phyloP scores from a whole-genome alignment of 192 early-diverging fungal genomes.

The Coemansia sp. region DNA sequence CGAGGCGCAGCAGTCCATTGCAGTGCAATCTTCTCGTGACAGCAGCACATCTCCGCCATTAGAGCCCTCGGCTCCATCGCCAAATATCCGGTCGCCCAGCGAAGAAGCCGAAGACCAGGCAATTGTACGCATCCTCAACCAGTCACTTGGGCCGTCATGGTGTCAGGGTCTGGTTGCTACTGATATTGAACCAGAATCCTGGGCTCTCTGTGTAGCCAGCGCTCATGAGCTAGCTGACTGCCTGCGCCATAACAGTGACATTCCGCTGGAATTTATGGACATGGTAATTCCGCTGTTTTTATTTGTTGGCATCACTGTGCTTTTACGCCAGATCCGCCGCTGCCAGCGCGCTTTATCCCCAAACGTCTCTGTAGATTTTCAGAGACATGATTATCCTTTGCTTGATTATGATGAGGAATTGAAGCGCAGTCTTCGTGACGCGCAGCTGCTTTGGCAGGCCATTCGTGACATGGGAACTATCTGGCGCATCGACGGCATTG shows the following conservation, averaged over 20 bases:
- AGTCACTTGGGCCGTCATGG: slow-evolving; percentile 22
- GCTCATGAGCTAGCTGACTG: slow-evolving; percentile 17
- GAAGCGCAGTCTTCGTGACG: slow-evolving; percentile 10
- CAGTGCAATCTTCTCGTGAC: neutral
- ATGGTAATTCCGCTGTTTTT: slow-evolving; percentile 21
- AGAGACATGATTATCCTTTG: neutral
- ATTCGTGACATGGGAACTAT: slow-evolving; percentile 13
- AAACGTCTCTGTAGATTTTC: neutral
- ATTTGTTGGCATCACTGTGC: slow-evolving; percentile 22
- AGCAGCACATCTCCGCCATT: slow-evolving; percentile 6
- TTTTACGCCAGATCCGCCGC: slow-evolving; percentile 24
- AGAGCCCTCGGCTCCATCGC: neutral
- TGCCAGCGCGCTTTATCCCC: neutral
- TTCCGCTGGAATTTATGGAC: slow-evolving; percentile 26
- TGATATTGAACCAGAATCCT: slow-evolving; percentile 24
- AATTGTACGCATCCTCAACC: slow-evolving; percentile 13
- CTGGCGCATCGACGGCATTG: slow-evolving; percentile 16
- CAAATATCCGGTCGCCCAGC: neutral
- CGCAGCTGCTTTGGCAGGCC: slow-evolving; percentile 2
- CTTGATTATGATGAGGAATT: slow-evolving; percentile 6
- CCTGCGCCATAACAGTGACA: slow-evolving; percentile 17
- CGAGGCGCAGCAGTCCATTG: slow-evolving; percentile 18
- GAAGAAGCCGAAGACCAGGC: slow-evolving; percentile 13
- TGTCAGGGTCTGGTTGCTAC: slow-evolving; percentile 20
- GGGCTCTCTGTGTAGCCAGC: slow-evolving; percentile 11